Conservation (phyloP, 2,329 filamentous ascomycete species). For the Saccharata proteae region DNA sequence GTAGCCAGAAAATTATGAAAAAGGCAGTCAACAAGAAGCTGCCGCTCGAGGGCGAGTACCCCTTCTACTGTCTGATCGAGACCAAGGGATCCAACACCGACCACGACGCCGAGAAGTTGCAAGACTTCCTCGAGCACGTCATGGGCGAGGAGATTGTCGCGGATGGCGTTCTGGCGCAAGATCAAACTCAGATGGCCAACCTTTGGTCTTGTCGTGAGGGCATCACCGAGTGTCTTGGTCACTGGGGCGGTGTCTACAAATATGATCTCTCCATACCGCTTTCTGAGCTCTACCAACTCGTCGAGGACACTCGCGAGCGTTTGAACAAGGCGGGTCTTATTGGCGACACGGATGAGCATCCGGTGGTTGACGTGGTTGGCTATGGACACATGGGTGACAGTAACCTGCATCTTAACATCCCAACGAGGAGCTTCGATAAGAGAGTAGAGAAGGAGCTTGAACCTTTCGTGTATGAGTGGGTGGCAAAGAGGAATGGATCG, state of each 20-base stretch:
- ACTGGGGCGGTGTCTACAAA: constrained; percentile 94
- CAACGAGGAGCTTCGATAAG: constrained; percentile 72
- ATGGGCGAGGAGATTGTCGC: constrained; percentile 77
- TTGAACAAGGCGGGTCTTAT: constrained; percentile 65
- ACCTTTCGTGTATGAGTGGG: constrained; percentile 97
- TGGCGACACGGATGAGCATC: constrained; percentile 57
- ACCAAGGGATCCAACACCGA: constrained; percentile 91
- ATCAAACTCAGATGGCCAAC: constrained; percentile 75
- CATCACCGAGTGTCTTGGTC: constrained; percentile 76
- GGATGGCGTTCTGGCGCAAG: constrained; percentile 85
- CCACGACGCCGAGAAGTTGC: constrained; percentile 84
- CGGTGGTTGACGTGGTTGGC: constrained; percentile 81
- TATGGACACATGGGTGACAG: constrained; percentile 98
- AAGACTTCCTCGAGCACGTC: constrained; percentile 80
- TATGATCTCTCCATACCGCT: constrained; percentile 96
- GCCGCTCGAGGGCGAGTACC: constrained; percentile 71
- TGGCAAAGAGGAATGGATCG: constrained; percentile 72
- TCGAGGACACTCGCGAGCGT: constrained; percentile 68
- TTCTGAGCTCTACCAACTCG: constrained; percentile 72
- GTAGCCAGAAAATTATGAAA: constrained; percentile 65
- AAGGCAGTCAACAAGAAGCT: constrained; percentile 62
- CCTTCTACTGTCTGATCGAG: constrained; percentile 95
- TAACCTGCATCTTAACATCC: constrained; percentile 88
- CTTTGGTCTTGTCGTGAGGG: constrained; percentile 92
- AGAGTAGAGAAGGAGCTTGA: constrained; percentile 77